Evolutionary conservation across 2,329 filamentous ascomycete species (phyloP), one percentile per base, ranked within the genome.

Genomic region (Phialophora chinensis): DNA sequence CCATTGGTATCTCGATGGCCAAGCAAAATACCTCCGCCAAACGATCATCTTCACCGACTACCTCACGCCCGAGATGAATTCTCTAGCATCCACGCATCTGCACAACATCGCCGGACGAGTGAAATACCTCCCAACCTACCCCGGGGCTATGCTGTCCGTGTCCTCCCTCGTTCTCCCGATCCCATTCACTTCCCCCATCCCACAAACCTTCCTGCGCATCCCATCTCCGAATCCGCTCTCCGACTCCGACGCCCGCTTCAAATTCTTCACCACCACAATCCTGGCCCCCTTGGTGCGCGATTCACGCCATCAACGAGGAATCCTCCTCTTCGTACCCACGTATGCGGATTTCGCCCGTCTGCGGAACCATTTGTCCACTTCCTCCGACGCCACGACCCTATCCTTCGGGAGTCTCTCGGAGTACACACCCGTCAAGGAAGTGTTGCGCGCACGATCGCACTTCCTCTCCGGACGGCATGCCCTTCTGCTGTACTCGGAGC

Each of bases 281-380:
- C 80, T 98, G 14, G 92, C 95, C 0, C 84, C 87, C 1, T 85
- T 97, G 17, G 84, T 87, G 60, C 90, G 91, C 73, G 86, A 89
- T 42, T 86, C 89, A 35, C 87, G 87, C 66, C 86, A 88, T 64
- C 82, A 84, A 0, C 80, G 83, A 1, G 93, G 95, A 38, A 91
- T 91, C 0, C 82, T 99, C 17, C 84, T 99, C 74, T 97, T 96
- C 80, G 88, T 98, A 58, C 93, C 95, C 0, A 93, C 90, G 0
- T 98, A 97, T 79, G 88, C 97, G 66, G 95, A 99, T 80, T 98
- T 98, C 77, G 90, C 97, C 52, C 90, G 93, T 50, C 85, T 99
- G 66, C 88, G 95, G 62, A 99, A 98, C 81, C 91, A 93, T 79
- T 93, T 99, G 74, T 88, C 93, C 60, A 93, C 88, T 33, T 88